Base-by-base conservation (phyloP, 371 early-diverging fungal genomes). In the Mucor mucedo region DNA sequence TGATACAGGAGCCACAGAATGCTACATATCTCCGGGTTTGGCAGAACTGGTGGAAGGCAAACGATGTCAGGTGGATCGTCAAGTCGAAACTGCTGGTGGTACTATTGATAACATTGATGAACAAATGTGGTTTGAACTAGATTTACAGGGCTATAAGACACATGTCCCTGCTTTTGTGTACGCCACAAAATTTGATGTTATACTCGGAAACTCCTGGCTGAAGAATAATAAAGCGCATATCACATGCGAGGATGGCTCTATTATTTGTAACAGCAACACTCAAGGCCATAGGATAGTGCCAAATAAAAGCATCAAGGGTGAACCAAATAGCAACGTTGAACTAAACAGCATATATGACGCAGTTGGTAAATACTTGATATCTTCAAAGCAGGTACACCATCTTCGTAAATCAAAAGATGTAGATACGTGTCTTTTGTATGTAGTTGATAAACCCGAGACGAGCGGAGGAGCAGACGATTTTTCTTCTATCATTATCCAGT, bases 61-160 rank as follows among this genome's bases (percentile, higher is more conserved):
- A 8, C 1, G 21, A 1, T 10, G 2, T n/a, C 27, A 13, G 0
- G n/a, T 39, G 50, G 27, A 38, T 8, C 5, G 55, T 13, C 48
- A 48, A n/a, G 55, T 62, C 2, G 55, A 62, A 56, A 62, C 63
- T 0, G 55, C 49, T 39, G 49, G 41, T n/a, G 63, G 63, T 29
- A 27, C 14, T 5, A 41, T 39, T 30, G 55, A 30, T 2, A 39
- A 47, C 33, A 62, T 62, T 32, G 29, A 54, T 6, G 28, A 62
- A 2, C 38, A 39, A 13, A n/a, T 55, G 3, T 21, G 39, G 1
- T 35, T 60, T 49, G 41, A 60, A 8, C 35, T 60, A 3, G n/a
- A 13, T 28, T 6, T 60, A 16, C 40, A 39, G 3, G 59, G 21
- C 0, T 60, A 60, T 10, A 4, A 27, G 6, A 49, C 27, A 32